These are phyloP conservation scores for Dipteronia sinensis DNA, from an alignment of 345 rosid species.

Conservation along the genomic window DNA sequence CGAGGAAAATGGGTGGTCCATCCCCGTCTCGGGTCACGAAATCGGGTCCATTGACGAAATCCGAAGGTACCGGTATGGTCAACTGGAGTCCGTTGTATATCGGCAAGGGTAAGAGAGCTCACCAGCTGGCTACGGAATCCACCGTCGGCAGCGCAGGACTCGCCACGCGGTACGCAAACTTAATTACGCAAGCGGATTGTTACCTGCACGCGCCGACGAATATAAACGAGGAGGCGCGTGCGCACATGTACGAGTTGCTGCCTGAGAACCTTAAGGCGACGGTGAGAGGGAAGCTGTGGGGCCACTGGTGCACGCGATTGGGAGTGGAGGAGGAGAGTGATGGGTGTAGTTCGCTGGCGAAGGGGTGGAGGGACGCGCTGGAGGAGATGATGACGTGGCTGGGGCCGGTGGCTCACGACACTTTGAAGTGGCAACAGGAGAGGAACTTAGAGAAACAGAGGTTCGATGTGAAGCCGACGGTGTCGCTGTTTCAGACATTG, in stretches of 20 bases:
- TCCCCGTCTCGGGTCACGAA: neutral
- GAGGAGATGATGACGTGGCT: constrained; percentile 50
- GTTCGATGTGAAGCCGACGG: constrained; percentile 39
- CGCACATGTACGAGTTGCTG: constrained; percentile 40
- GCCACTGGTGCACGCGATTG: constrained; percentile 22
- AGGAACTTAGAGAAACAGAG: constrained; percentile 50
- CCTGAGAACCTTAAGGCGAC: constrained; percentile 35
- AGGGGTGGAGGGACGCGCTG: constrained; percentile 46
- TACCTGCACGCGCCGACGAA: constrained; percentile 29
- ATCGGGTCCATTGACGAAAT: constrained; percentile 9
- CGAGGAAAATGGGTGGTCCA: neutral
- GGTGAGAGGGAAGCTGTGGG: constrained; percentile 37
- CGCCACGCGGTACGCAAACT: constrained; percentile 44
- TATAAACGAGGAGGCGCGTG: constrained; percentile 39
- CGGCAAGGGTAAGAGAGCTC: neutral
- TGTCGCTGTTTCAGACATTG: constrained; percentile 51
- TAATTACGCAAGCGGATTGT: constrained; percentile 37
- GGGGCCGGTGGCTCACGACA: constrained; percentile 52
- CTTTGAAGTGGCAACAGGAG: constrained; percentile 56
- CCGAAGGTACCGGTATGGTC: neutral
- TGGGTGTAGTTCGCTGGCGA: constrained; percentile 24
- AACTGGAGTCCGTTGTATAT: neutral
- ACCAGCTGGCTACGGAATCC: constrained; percentile 25
- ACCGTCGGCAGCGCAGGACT: constrained; percentile 59
- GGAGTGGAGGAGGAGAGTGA: neutral